These are phyloP conservation scores for Aspergillus coremiiformis DNA, from an alignment of 495 filamentous ascomycete species.

Conservation along the genomic window DNA sequence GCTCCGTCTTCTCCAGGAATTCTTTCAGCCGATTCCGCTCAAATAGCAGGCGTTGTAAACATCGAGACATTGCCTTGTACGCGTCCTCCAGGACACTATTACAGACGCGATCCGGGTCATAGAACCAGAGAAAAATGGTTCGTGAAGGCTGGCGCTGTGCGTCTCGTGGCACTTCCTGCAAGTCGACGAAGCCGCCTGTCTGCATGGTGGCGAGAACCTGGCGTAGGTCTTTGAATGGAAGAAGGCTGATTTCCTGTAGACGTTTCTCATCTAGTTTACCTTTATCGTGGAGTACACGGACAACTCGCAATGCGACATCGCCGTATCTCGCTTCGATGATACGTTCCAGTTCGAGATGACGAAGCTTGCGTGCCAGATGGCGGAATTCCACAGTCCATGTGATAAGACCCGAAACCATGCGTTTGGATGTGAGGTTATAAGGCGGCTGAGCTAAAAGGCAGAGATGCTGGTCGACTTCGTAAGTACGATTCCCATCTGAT, in stretches of 20 bases:
- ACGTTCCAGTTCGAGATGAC: slow-evolving; percentile 67
- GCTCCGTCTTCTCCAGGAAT: slow-evolving; percentile 67
- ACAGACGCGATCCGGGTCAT: slow-evolving; percentile 63
- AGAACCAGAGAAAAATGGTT: slow-evolving; percentile 86
- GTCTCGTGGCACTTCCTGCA: slow-evolving; percentile 89
- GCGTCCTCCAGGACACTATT: slow-evolving; percentile 61
- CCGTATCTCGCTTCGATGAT: slow-evolving; percentile 70
- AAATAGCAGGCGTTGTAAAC: slow-evolving; percentile 64
- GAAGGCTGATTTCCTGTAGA: slow-evolving; percentile 62
- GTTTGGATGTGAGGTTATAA: slow-evolving; percentile 52
- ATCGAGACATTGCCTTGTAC: slow-evolving; percentile 85
- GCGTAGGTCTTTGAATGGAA: slow-evolving; percentile 73
- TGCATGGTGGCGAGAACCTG: slow-evolving; percentile 75
- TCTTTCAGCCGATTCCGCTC: slow-evolving; percentile 60
- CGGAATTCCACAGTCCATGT: slow-evolving; percentile 78
- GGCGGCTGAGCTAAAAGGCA: slow-evolving; percentile 65
- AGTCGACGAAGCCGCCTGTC: slow-evolving; percentile 70
- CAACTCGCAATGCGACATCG: slow-evolving; percentile 64
- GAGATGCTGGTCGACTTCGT: slow-evolving; percentile 69
- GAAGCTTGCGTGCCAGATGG: slow-evolving; percentile 56
- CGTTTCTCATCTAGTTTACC: slow-evolving; percentile 91
- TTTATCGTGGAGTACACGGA: slow-evolving; percentile 72
- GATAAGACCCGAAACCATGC: slow-evolving; percentile 42
- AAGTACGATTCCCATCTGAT: slow-evolving; percentile 33
- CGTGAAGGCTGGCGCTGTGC: slow-evolving; percentile 65